A percentile compares a stretch with the other conserved stretches of the same genome.
phyloP scores from a whole-genome alignment of 305 asterid genomes.

The Ajuga reptans region DNA sequence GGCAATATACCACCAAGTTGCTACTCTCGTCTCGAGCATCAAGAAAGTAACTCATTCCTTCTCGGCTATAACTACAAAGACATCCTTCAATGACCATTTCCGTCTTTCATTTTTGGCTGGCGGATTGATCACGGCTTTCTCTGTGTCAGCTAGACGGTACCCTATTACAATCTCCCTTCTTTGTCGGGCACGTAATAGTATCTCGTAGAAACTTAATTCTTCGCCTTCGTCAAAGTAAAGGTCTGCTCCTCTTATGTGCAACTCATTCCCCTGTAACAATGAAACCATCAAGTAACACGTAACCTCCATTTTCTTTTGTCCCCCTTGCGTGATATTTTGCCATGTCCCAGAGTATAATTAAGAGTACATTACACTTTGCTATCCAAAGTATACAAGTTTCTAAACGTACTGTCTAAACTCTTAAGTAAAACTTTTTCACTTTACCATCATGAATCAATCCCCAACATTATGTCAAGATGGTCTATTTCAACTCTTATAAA shows the following conservation, averaged over 20 bases:
- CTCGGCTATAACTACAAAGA: slow-evolving; percentile 74
- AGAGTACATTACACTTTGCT: too few species aligned
- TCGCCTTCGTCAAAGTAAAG: slow-evolving; percentile 58
- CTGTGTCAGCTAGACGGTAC: slow-evolving; percentile 58
- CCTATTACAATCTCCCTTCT: slow-evolving; percentile 83
- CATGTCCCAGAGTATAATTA: too few species aligned
- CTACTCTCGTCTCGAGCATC: not conserved
- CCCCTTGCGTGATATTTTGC: too few species aligned
- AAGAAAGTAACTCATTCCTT: slow-evolving; percentile 37
- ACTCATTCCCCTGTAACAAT: slow-evolving; percentile 71
- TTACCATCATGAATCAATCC: too few species aligned
- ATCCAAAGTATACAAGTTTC: too few species aligned
- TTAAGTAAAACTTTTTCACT: too few species aligned
- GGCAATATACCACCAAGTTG: not conserved
- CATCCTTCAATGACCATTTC: slow-evolving; percentile 64
- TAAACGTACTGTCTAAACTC: too few species aligned
- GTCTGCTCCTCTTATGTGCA: slow-evolving; percentile 78
- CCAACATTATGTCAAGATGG: too few species aligned
- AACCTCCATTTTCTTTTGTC: too few species aligned
- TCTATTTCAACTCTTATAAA: too few species aligned
- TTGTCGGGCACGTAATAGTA: slow-evolving; percentile 68
- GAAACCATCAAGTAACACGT: too few species aligned
- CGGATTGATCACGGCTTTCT: slow-evolving; percentile 74
- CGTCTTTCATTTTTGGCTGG: slow-evolving; percentile 46
- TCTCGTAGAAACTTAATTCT: slow-evolving; percentile 74